Percentiles rank a stretch among this genome's conserved stretches.
Conservation (phyloP, 2,329 filamentous ascomycete species). For the Orbilia blumenaviensis region DNA sequence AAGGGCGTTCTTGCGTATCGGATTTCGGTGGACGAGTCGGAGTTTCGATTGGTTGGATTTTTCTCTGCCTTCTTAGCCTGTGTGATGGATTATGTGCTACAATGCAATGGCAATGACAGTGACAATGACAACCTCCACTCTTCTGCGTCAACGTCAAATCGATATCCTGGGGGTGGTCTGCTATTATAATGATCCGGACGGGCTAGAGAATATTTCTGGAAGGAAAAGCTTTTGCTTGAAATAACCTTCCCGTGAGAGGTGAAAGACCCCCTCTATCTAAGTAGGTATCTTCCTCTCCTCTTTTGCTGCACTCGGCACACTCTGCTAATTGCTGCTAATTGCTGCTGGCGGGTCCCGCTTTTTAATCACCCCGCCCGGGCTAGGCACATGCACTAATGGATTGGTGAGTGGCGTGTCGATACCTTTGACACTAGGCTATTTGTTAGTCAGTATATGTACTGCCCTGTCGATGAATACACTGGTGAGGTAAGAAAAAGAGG, state of each 20-base stretch:
- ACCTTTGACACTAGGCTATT: slow-evolving; percentile 16
- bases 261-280: background rate
- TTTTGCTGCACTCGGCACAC: slow-evolving; percentile 16
- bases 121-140: slow-evolving; percentile 7
- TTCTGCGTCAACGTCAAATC: background rate
- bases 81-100: slow-evolving; percentile 3
- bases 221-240: slow-evolving; percentile 1
- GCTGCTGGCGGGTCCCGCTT: slow-evolving; percentile 47
- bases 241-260: slow-evolving; percentile 14
- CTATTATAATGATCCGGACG: background rate
- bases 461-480: slow-evolving; percentile 8
- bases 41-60: slow-evolving; percentile 51
- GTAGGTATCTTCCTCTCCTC: background rate
- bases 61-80: slow-evolving; percentile 13
- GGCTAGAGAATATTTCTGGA: slow-evolving; percentile 12
- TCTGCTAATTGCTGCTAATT: background rate
- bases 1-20: slow-evolving; percentile 23
- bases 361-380: slow-evolving; percentile 53
- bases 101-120: background rate
- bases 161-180: background rate
- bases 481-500: slow-evolving; percentile 15
- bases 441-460: slow-evolving; percentile 18
- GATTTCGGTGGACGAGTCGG: slow-evolving; percentile 7
- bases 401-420: slow-evolving; percentile 41
- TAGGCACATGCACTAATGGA: slow-evolving; percentile 51